Evolutionary conservation across 2,329 filamentous ascomycete species (phyloP).

Genomic region (Verruconis gallopava): DNA sequence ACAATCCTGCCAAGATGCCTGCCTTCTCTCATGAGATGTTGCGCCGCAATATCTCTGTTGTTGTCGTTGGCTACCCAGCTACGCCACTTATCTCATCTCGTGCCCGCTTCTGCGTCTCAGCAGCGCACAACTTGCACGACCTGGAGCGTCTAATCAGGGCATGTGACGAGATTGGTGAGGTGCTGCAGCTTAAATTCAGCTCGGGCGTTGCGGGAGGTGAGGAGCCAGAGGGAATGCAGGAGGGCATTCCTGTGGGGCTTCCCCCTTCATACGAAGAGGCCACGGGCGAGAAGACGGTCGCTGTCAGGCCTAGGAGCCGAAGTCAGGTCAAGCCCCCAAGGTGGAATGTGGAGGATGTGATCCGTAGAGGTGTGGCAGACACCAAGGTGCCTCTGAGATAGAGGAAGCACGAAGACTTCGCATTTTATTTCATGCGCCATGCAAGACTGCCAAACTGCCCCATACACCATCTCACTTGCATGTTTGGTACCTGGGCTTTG

Average conservation of each 20-base stretch:
- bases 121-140: conserved; percentile 97
- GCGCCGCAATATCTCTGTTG: conserved; percentile 90
- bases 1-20: conserved; percentile 97
- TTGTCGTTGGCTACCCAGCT: conserved; percentile 93
- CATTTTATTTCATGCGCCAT: too few species aligned
- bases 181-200: conserved; percentile 94
- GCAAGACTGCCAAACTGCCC: too few species aligned
- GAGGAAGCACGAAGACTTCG: background rate
- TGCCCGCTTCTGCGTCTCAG: conserved; percentile 88
- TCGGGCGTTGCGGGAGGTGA: conserved; percentile 85
- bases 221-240: conserved; percentile 41
- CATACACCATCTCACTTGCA: too few species aligned
- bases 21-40: conserved; percentile 99
- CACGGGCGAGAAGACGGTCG: conserved; percentile 35
- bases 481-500: background rate
- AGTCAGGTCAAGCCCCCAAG: conserved; percentile 48
- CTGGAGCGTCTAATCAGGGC: conserved; percentile 78
- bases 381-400: conserved; percentile 50
- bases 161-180: conserved; percentile 84
- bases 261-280: conserved; percentile 2
- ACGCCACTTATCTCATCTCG: conserved; percentile 91
- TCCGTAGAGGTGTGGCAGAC: conserved; percentile 61
- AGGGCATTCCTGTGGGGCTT: background rate
- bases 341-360: conserved; percentile 65
- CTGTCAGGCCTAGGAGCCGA: conserved; percentile 1